Evolutionary conservation across 768 basidiomycete species (phyloP).

Genomic region (Amanita fuliginea): DNA sequence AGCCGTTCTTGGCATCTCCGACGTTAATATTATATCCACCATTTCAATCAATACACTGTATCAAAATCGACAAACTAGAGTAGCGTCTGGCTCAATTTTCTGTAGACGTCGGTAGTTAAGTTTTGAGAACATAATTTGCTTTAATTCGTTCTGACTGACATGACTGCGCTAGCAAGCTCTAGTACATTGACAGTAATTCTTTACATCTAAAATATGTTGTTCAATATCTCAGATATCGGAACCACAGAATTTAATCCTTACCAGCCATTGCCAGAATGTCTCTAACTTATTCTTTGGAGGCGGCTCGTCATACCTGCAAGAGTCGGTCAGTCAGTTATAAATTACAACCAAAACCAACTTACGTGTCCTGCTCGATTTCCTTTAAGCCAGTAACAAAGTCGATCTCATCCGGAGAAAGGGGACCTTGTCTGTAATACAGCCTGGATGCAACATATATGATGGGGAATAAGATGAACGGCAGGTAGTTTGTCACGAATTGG

Average conservation of each 20-base stretch:
- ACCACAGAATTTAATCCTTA: conserved; percentile 26
- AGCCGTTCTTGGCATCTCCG: conserved; percentile 5
- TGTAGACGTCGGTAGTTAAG: conserved; percentile 1
- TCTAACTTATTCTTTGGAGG: conserved; percentile 59
- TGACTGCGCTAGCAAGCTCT: not conserved
- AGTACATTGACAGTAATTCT: not conserved
- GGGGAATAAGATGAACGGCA: conserved; percentile 65
- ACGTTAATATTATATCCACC: conserved; percentile 3
- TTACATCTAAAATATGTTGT: conserved; percentile 11
- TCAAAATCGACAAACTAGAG: conserved; percentile 11
- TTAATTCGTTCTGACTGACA: not conserved
- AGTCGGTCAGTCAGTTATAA: not conserved
- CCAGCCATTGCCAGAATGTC: conserved; percentile 72
- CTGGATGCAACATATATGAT: conserved; percentile 56
- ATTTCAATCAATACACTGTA: conserved; percentile 10
- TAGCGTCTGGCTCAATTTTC: not conserved
- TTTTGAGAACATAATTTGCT: not conserved
- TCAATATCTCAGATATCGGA: not conserved
- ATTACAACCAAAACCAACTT: conserved; percentile 11
- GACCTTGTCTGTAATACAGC: conserved; percentile 35
- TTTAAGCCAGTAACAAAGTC: conserved; percentile 69
- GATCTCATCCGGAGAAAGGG: conserved; percentile 55
- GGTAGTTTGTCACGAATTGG: conserved; percentile 77
- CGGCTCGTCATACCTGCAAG: conserved; percentile 47
- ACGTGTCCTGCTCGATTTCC: conserved; percentile 59